These are phyloP conservation scores for Penicillium samsonianum DNA, from an alignment of 495 filamentous ascomycete genomes.

Conservation along the genomic window DNA sequence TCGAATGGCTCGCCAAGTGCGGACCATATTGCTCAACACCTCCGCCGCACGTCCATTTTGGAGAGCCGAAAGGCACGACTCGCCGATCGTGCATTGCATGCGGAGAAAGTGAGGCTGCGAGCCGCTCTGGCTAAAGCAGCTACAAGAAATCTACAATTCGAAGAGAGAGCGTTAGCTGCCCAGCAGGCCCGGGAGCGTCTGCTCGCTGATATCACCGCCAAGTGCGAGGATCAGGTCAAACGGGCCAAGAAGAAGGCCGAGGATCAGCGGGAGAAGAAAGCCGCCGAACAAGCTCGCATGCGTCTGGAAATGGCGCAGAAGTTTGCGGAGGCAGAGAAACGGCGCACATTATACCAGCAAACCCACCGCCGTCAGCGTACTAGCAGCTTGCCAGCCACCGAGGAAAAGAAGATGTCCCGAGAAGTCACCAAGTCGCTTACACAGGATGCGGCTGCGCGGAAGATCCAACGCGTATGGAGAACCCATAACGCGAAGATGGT, in stretches of 20 bases:
- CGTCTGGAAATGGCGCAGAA: constrained; percentile 83
- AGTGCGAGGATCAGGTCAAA: constrained; percentile 92
- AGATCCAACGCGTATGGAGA: constrained; percentile 80
- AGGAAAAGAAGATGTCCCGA: constrained; percentile 54
- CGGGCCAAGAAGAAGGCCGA: constrained; percentile 91
- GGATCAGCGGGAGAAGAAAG: constrained; percentile 86
- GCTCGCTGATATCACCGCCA: constrained; percentile 87
- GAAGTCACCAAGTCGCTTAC: constrained; percentile 50
- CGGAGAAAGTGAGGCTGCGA: constrained; percentile 91
- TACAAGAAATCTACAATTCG: constrained; percentile 61
- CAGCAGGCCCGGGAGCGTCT: constrained; percentile 88
- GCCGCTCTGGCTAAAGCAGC: constrained; percentile 83
- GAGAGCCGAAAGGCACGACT: constrained; percentile 91
- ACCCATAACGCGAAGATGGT: constrained; percentile 57
- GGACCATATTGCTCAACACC: constrained; percentile 83
- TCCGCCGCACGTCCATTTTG: constrained; percentile 87
- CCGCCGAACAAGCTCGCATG: constrained; percentile 77
- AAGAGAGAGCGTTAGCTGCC: constrained; percentile 86
- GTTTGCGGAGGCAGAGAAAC: constrained; percentile 81
- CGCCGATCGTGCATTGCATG: constrained; percentile 90
- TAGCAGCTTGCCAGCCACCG: constrained; percentile 57
- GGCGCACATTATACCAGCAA: constrained; percentile 58
- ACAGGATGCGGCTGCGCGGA: constrained; percentile 65
- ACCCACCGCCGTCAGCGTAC: constrained; percentile 64
- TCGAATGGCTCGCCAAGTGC: constrained; percentile 68